phyloP scores from a whole-genome alignment of 495 filamentous ascomycete genomes.

The Arthonia radiata region DNA sequence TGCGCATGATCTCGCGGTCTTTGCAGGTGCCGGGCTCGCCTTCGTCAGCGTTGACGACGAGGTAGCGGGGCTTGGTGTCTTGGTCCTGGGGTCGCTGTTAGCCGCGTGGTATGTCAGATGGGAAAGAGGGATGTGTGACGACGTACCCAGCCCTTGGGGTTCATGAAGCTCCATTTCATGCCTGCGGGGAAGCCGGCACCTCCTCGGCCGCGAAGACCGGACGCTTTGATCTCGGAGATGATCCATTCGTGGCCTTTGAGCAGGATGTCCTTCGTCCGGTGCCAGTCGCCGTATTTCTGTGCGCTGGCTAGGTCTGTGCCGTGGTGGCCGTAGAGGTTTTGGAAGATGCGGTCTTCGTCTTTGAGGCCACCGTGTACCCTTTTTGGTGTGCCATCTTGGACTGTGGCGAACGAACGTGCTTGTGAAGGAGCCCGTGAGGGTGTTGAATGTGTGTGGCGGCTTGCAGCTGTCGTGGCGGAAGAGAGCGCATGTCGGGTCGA shows the following conservation, averaged over 20 bases:
- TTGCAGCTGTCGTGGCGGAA: constrained; percentile 14
- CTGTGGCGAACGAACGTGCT: constrained; percentile 55
- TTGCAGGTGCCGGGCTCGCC: constrained; percentile 98
- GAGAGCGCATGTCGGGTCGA: constrained; percentile 32
- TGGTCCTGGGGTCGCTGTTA: no score
- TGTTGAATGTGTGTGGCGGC: constrained; percentile 6
- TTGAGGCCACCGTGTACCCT: constrained; percentile 58
- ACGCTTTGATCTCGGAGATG: constrained; percentile 87
- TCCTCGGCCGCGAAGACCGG: constrained; percentile 82
- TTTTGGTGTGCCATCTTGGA: constrained; percentile 50
- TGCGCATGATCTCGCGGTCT: constrained; percentile 98
- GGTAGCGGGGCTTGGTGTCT: constrained; percentile 81
- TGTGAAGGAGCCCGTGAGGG: constrained; percentile 18
- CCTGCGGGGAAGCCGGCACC: constrained; percentile 95
- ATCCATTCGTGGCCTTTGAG: constrained; percentile 97
- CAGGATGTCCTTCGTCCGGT: constrained; percentile 97
- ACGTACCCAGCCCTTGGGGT: constrained; percentile 98
- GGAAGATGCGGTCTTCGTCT: constrained; percentile 96
- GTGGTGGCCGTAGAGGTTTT: constrained; percentile 88
- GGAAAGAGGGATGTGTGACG: no score
- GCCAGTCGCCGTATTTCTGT: constrained; percentile 98
- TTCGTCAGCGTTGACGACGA: constrained; percentile 96
- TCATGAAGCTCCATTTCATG: constrained; percentile 99
- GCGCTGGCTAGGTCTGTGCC: constrained; percentile 72
- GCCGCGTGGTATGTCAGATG: no score